phyloP scores from a whole-genome alignment of 495 filamentous ascomycete species.

The Neurospora sp. region DNA sequence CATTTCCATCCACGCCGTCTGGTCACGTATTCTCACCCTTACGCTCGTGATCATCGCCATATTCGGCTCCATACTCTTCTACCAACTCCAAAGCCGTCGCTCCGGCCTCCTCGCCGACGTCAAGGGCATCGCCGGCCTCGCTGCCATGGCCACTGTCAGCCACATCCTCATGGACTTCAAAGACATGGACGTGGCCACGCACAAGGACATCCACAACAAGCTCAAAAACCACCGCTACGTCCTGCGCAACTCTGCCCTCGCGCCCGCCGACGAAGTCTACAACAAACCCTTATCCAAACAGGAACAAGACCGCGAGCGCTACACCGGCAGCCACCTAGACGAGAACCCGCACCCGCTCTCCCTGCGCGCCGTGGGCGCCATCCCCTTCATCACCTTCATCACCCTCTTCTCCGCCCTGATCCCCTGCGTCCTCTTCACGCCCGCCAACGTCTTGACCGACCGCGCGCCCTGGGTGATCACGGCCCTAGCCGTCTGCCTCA shows the following conservation, averaged over 20 bases:
- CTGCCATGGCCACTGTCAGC: constrained; percentile 59
- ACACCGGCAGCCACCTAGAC: constrained; percentile 29
- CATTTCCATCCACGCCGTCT: constrained; percentile 46
- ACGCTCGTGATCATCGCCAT: constrained; percentile 42
- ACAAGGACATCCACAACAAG: constrained; percentile 54
- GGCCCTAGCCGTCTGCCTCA: constrained; percentile 50
- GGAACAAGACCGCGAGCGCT: constrained; percentile 22
- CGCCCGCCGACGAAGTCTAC: constrained; percentile 32
- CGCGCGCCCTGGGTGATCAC: constrained; percentile 57
- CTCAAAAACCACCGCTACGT: constrained; percentile 56
- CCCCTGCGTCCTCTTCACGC: constrained; percentile 48
- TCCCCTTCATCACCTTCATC: constrained; percentile 43
- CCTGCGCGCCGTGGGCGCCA: constrained; percentile 46
- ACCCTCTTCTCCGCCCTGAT: constrained; percentile 43
- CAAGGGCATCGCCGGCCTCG: constrained; percentile 63
- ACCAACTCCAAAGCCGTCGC: constrained; percentile 46
- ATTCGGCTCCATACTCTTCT: constrained; percentile 47
- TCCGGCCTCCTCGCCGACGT: constrained; percentile 60
- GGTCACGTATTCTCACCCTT: constrained; percentile 49
- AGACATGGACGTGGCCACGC: constrained; percentile 55
- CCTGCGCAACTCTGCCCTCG: constrained; percentile 56
- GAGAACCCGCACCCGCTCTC: constrained; percentile 61
- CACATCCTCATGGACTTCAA: constrained; percentile 69
- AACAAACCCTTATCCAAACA: constrained; percentile 13
- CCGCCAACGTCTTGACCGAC: constrained; percentile 43